Evolutionary conservation across 768 basidiomycete genomes (phyloP), one percentile per base, ranked within the genome.

Genomic region (Lentinula raphanica): DNA sequence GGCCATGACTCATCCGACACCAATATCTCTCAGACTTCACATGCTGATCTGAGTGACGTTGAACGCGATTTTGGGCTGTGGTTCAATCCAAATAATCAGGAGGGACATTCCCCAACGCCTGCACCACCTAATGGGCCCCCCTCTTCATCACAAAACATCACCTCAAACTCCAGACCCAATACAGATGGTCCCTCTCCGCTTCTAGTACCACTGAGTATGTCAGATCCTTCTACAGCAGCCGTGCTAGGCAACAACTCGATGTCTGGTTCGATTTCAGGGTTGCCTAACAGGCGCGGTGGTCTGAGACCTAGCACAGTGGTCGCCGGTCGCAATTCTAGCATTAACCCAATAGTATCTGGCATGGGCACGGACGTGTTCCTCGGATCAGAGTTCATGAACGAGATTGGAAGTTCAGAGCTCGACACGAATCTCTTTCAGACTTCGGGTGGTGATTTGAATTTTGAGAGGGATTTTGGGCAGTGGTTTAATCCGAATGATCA

Each of bases 391-490:
- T 82, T 83, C 53, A 79, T 84, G 58, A 71, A 76, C 60, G 75
- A 71, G 12, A 70, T 78, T 9, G 70, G 71, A 23, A 69, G 58
- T 23, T 59, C 81, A 65, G 79, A 79, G 4, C 77, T 78, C 50
- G 74, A 76, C 56, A 32, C 69, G 7, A 60, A 65, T 13, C 57
- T 83, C 40, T 81, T 83, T 65, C 67, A 74, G 46, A 62, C 25
- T 27, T 0, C 51, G 6, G 75, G 78, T 50, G 76, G 75, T 1
- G 74, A 80, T 58, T 70, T 87, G 66, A 83, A 86, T 65, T 87
- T 88, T 62, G 87, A 87, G 68, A 75, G 85, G 65, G 87, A 88
- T 64, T 89, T 89, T 69, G 83, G 85, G 56, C 84, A 87, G 64
- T 89, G 87, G 87, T 88, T 90, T 63, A 85, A 84, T 66, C 79